phyloP scores from a whole-genome alignment of 176 grass and related monocot genomes.

The Puccinellia tenuiflora region DNA sequence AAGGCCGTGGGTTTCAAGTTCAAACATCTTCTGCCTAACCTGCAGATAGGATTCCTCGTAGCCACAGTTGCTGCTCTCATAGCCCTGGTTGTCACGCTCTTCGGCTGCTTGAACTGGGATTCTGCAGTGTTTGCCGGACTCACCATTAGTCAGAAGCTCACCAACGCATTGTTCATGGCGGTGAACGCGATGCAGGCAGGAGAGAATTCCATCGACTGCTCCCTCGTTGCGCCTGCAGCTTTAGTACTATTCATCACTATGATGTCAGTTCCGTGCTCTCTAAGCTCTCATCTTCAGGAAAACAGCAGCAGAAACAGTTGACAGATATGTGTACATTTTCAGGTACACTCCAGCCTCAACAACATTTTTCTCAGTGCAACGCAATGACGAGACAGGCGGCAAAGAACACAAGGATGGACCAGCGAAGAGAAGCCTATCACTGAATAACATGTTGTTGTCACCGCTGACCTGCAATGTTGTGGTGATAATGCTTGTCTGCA shows the following conservation, averaged over 20 bases:
- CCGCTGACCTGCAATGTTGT: conserved; percentile 27
- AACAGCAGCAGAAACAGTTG: neutral
- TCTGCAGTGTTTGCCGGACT: conserved; percentile 53
- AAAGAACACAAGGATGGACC: neutral
- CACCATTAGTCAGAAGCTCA: conserved; percentile 41
- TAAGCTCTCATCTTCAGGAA: neutral
- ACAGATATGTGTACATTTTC: neutral
- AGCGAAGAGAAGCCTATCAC: neutral
- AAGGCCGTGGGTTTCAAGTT: conserved; percentile 15
- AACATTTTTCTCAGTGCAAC: conserved; percentile 24
- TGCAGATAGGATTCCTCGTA: conserved; percentile 15
- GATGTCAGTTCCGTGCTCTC: conserved; percentile 37
- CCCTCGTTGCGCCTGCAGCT: conserved; percentile 54
- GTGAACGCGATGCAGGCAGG: conserved; percentile 61
- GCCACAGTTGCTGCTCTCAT: conserved; percentile 26
- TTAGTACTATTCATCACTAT: conserved; percentile 53
- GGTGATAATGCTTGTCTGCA: conserved; percentile 41
- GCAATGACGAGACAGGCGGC: neutral
- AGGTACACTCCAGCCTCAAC: conserved; percentile 55
- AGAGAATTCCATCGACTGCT: conserved; percentile 67
- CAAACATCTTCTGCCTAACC: conserved; percentile 11
- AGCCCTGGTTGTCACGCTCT: neutral
- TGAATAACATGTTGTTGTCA: conserved; percentile 26
- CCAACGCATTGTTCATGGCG: conserved; percentile 53
- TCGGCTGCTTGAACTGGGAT: conserved; percentile 60